phyloP scores from a whole-genome alignment of 2,329 filamentous ascomycete species.

The Colletotrichum sidae region DNA sequence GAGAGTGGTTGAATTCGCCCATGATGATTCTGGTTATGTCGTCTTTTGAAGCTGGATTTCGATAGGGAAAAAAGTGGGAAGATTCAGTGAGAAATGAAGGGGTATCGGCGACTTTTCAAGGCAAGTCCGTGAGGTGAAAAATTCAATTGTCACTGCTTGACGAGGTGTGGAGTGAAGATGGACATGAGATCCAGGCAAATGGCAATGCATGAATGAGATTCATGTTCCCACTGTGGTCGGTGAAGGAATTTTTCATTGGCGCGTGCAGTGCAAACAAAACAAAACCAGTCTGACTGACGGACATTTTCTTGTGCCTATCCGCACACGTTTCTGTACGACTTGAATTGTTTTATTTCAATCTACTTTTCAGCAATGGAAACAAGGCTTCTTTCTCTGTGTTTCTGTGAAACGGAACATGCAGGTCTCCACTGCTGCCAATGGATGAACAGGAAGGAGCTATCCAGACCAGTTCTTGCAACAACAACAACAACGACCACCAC shows the following conservation, averaged over 20 bases:
- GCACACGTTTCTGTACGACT: no score
- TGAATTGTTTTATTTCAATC: no score
- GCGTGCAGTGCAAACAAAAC: conserved; percentile 7
- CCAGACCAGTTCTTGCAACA: no score
- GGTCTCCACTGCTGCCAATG: no score
- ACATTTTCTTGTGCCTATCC: no score
- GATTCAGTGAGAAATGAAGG: no score
- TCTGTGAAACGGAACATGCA: no score
- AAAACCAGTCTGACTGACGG: not conserved
- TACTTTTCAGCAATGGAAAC: no score
- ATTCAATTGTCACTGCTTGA: conserved; percentile 17
- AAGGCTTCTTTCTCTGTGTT: no score
- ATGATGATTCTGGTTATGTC: not conserved
- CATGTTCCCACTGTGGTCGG: conserved; percentile 17
- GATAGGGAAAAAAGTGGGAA: not conserved
- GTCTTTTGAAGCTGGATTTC: no score
- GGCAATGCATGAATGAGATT: conserved; percentile 19
- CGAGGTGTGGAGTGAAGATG: conserved; percentile 34
- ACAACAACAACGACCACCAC: no score
- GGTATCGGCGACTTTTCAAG: not conserved
- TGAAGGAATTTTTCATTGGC: conserved; percentile 11
- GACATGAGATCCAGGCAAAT: conserved; percentile 24
- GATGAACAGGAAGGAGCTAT: no score
- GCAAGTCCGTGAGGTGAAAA: conserved; percentile 18
- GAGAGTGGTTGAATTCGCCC: conserved; percentile 13